A percentile compares a stretch with the other conserved stretches of the same genome.
Evolutionary conservation across 2,329 filamentous ascomycete species (phyloP).

Genomic region (Aschersonia sp.): DNA sequence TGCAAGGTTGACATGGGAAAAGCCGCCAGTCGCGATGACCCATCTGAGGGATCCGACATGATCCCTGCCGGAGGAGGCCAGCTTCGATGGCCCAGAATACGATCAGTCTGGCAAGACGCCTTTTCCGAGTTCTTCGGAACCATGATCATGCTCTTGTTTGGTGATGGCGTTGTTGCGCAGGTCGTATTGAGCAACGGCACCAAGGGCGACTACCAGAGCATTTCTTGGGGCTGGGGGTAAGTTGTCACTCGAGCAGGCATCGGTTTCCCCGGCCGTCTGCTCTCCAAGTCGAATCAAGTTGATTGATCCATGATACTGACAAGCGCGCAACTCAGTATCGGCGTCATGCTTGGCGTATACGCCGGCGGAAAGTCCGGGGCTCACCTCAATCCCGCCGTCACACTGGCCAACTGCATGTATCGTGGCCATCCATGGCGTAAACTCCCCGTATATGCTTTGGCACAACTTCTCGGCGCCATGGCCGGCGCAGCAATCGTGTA

Average conservation of each 20-base stretch:
- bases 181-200: constrained; percentile 39
- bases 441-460: constrained; percentile 51
- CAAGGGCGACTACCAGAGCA: constrained; percentile 35
- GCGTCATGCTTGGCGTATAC: constrained; percentile 57
- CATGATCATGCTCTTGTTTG: constrained; percentile 55
- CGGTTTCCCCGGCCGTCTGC: not conserved
- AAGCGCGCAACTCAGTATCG: constrained; percentile 27
- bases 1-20: constrained; percentile 17
- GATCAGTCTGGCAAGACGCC: constrained; percentile 37
- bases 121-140: constrained; percentile 57
- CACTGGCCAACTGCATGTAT: constrained; percentile 53
- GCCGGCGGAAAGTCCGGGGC: constrained; percentile 50
- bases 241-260: constrained; percentile 4
- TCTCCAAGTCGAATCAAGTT: not conserved
- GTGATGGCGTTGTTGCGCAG: constrained; percentile 58
- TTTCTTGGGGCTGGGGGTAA: constrained; percentile 36
- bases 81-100: constrained; percentile 35
- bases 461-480: constrained; percentile 56
- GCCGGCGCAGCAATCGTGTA: constrained; percentile 44
- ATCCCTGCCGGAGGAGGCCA: constrained; percentile 12
- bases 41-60: constrained; percentile 7
- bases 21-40: constrained; percentile 9
- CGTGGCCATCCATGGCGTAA: constrained; percentile 55
- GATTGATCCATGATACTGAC: not conserved
- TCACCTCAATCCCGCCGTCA: constrained; percentile 59